A percentile compares a stretch with the other conserved stretches of the same genome.
These are phyloP conservation scores for Candida pseudofarinosa DNA, from an alignment of 805 yeast genomes.

Conservation along the genomic window DNA sequence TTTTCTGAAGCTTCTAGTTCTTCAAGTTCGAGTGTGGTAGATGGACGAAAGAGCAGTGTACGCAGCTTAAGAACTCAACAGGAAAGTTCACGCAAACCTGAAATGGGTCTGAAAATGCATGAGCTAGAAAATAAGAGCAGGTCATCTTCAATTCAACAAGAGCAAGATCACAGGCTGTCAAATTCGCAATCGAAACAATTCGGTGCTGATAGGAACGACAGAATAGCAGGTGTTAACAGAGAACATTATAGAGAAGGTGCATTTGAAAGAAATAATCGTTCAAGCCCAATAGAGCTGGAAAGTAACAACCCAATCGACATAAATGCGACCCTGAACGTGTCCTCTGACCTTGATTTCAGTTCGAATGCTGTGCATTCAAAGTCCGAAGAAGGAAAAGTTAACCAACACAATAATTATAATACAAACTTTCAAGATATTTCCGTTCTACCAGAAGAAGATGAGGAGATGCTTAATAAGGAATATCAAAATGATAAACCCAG, in stretches of 20 bases:
- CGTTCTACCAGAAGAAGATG: background rate
- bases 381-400: background rate
- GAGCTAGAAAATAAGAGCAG: background rate
- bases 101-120: background rate
- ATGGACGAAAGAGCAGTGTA: background rate
- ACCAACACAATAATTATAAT: background rate
- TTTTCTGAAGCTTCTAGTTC: background rate
- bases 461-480: background rate
- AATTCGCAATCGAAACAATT: background rate
- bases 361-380: background rate
- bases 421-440: background rate
- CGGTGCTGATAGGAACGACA: background rate
- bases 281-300: background rate
- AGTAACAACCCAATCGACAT: too few species aligned
- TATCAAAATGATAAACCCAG: background rate
- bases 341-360: background rate
- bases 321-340: background rate
- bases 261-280: background rate
- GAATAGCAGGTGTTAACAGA: background rate
- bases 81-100: background rate
- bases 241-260: background rate
- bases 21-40: background rate
- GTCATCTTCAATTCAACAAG: background rate
- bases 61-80: background rate
- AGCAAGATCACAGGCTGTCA: background rate